Percentiles rank a stretch among this genome's conserved stretches.
Conservation (phyloP, 805 yeast genomes). For the Suhomyces kilbournensis region DNA sequence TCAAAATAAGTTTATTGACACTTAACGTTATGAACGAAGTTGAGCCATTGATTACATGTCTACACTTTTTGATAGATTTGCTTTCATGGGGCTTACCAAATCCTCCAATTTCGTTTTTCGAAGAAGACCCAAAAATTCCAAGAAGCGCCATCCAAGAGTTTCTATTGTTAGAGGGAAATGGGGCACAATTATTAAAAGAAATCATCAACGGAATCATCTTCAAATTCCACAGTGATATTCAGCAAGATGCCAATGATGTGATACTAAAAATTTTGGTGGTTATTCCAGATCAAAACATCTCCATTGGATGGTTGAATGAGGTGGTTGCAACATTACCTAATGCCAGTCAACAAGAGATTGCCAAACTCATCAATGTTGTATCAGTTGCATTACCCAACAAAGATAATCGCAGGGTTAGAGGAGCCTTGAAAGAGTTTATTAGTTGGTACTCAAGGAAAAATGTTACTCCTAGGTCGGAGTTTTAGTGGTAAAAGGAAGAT, state of each 20-base stretch:
- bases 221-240: conserved; percentile 66
- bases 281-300: conserved; percentile 42
- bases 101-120: conserved; percentile 73
- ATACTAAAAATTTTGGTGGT: conserved; percentile 59
- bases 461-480: conserved; percentile 39
- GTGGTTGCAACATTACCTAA: conserved; percentile 59
- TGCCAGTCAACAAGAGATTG: conserved; percentile 65
- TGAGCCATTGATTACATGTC: conserved; percentile 65
- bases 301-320: conserved; percentile 58
- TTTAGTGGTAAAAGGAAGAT: conserved; percentile 7
- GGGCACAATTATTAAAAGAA: conserved; percentile 52
- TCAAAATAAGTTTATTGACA: conserved; percentile 57
- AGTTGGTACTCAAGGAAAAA: conserved; percentile 82
- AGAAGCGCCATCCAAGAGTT: conserved; percentile 29
- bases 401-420: conserved; percentile 71
- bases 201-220: conserved; percentile 66
- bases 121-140: conserved; percentile 40
- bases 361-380: conserved; percentile 56
- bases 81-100: conserved; percentile 78
- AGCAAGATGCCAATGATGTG: conserved; percentile 72
- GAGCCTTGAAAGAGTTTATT: conserved; percentile 71
- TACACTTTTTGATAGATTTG: conserved; percentile 79
- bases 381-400: conserved; percentile 60
- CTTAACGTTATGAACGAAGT: conserved; percentile 54
- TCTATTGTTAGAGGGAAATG: conserved; percentile 44